These are phyloP conservation scores for Xerocomus potaroensis DNA, from an alignment of 768 basidiomycete species.

Conservation along the genomic window DNA sequence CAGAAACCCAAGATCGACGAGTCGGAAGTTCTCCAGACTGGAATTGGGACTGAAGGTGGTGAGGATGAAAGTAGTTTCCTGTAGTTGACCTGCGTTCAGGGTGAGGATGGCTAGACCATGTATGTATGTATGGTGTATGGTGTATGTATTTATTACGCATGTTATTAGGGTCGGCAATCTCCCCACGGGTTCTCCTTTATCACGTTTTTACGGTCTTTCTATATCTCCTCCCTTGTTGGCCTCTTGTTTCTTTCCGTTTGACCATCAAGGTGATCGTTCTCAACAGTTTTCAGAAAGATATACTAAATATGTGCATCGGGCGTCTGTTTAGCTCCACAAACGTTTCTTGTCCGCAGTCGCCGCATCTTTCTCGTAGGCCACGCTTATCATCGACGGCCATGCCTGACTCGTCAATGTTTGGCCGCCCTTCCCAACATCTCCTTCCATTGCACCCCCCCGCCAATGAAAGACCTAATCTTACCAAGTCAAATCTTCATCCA, in stretches of 20 bases:
- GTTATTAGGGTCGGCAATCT: slow-evolving; percentile 11
- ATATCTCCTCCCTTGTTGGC: too few species aligned
- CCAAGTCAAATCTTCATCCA: not conserved
- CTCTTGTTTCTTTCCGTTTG: too few species aligned
- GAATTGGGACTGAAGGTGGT: not conserved
- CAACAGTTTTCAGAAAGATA: not conserved
- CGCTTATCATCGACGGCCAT: slow-evolving; percentile 14
- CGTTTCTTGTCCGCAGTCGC: slow-evolving; percentile 5
- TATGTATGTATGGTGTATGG: too few species aligned
- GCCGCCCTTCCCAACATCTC: slow-evolving; percentile 23
- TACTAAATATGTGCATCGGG: slow-evolving; percentile 17
- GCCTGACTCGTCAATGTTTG: slow-evolving; percentile 29
- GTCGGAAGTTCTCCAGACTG: not conserved
- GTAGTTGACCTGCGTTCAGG: too few species aligned
- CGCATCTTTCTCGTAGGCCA: slow-evolving; percentile 12
- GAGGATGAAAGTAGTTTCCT: not conserved
- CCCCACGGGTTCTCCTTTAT: slow-evolving; percentile 1
- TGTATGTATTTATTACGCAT: too few species aligned
- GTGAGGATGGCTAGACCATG: too few species aligned
- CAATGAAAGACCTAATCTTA: not conserved
- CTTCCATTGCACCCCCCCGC: slow-evolving; percentile 15
- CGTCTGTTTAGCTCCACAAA: slow-evolving; percentile 6
- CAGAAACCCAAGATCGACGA: not conserved
- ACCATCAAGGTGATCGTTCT: slow-evolving; percentile 8
- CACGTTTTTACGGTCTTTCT: not conserved